Conservation (phyloP, 2,329 filamentous ascomycete species). For the Talaromyces sp. region DNA sequence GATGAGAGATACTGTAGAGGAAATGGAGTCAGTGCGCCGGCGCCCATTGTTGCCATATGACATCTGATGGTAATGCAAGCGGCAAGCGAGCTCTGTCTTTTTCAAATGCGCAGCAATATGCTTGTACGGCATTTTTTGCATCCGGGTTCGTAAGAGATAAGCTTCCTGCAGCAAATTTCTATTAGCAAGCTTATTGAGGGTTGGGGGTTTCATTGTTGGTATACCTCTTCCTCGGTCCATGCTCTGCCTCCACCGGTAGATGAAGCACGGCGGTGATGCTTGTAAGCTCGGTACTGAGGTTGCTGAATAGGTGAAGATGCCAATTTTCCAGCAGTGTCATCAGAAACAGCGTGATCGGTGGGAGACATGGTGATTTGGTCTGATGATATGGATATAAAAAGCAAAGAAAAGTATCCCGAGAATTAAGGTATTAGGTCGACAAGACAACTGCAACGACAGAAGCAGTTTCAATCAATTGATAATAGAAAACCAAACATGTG, state of each 20-base stretch:
- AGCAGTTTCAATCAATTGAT: slow-evolving; percentile 15
- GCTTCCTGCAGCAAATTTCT: slow-evolving; percentile 55
- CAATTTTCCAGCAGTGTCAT: not conserved
- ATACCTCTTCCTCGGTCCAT: slow-evolving; percentile 81
- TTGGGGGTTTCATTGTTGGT: not conserved
- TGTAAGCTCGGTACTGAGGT: slow-evolving; percentile 49
- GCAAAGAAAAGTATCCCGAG: not conserved
- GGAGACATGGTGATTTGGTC: not conserved
- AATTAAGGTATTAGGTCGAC: not conserved
- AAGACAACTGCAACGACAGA: not conserved
- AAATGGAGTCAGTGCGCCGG: slow-evolving; percentile 68
- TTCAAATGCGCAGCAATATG: slow-evolving; percentile 79
- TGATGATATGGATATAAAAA: not conserved
- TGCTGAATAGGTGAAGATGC: slow-evolving; percentile 4
- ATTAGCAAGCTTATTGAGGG: not conserved
- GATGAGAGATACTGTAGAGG: slow-evolving; percentile 49
- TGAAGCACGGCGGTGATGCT: slow-evolving; percentile 59
- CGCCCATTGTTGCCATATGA: slow-evolving; percentile 76
- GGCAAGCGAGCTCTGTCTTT: slow-evolving; percentile 83
- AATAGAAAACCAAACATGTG: slow-evolving; percentile 17
- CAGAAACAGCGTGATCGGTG: not conserved
- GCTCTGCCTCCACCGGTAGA: slow-evolving; percentile 72
- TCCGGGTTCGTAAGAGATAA: slow-evolving; percentile 76
- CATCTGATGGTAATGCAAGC: slow-evolving; percentile 80
- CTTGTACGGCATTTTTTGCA: slow-evolving; percentile 88